Evolutionary conservation across 2,329 filamentous ascomycete genomes (phyloP), one percentile per base, ranked within the genome.

Genomic region (Trichoderma sp.): DNA sequence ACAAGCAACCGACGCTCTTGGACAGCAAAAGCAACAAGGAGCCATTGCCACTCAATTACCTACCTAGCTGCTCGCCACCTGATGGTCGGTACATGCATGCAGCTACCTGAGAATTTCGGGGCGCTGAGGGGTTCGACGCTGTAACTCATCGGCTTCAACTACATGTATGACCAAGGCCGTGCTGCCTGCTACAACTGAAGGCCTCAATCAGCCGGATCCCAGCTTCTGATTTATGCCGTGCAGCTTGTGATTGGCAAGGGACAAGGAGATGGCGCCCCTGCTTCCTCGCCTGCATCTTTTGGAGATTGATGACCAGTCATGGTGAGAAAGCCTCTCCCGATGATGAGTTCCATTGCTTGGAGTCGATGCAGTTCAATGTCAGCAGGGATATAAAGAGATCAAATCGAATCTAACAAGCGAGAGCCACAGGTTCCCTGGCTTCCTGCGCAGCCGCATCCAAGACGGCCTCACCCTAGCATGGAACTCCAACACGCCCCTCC

Each of bases 271-370:
- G 79, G 77, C 81, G 48, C 80, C 84, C 56, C 76, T 82, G 45
- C 74, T 86, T 63, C 85, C 84, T 7, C 83, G 86, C 9, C 78
- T 88, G 75, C 86, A 90, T 73, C 81, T 89, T 69, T 87, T 87
- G 68, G 88, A 90, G 79, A 87, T 90, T 67, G 83, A 87, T 69
- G 88, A 90, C 72, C 86, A 88, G 74, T 70, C 82, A 63, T 90
- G 88, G 88, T 89, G 78, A 65, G 76, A 21, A 39, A 45, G 41
- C 10, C 30, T 9, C 30, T 19, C 28, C 5, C 19, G 4, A 5
- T 6, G 15, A 19, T 12, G 44, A 5, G 34, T 10, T 10, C 5
- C 28, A 28, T 28, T 28, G 5, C 28, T 28, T 28, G 5, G 28
- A 28, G 5, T 30, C n/a, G 26, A 28, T 28, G 26, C 26, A 28